Conservation (phyloP, 352 stramenopile species). For the Pythium sukuiense region DNA sequence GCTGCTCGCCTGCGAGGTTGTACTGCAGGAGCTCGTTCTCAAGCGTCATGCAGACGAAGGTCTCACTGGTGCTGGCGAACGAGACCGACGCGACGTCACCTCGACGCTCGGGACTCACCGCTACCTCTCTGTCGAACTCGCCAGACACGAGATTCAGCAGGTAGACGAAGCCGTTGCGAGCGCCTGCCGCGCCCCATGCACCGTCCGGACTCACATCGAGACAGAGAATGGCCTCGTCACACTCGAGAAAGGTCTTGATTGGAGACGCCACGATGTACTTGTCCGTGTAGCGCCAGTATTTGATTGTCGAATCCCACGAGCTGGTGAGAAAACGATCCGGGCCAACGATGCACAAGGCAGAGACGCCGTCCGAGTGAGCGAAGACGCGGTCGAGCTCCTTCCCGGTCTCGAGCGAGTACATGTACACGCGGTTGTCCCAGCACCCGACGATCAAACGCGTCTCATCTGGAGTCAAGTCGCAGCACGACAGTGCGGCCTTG, state of each 20-base stretch:
- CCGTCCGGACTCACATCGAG: conserved; percentile 65
- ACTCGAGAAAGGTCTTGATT: conserved; percentile 59
- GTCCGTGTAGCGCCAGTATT: conserved; percentile 70
- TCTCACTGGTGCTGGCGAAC: conserved; percentile 50
- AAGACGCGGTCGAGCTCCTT: conserved; percentile 59
- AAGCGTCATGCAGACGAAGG: conserved; percentile 70
- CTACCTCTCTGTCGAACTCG: conserved; percentile 32
- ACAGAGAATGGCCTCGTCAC: conserved; percentile 64
- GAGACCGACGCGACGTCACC: conserved; percentile 54
- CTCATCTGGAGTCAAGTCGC: conserved; percentile 69
- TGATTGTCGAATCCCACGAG: conserved; percentile 78
- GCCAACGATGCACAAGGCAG: conserved; percentile 55
- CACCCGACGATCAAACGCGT: conserved; percentile 60
- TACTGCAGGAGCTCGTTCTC: conserved; percentile 67
- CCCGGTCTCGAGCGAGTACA: conserved; percentile 62
- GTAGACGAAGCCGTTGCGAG: conserved; percentile 58
- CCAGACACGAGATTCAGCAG: conserved; percentile 41
- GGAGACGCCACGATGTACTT: conserved; percentile 47
- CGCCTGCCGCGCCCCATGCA: conserved; percentile 45
- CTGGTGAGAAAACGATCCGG: conserved; percentile 63
- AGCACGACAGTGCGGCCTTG: conserved; percentile 57
- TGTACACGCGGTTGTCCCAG: conserved; percentile 78
- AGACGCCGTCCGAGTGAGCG: conserved; percentile 70
- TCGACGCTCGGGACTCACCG: conserved; percentile 34
- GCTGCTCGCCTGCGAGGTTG: conserved; percentile 44